Base-by-base conservation (phyloP, 2,329 filamentous ascomycete genomes). In the Alternaria sp. region DNA sequence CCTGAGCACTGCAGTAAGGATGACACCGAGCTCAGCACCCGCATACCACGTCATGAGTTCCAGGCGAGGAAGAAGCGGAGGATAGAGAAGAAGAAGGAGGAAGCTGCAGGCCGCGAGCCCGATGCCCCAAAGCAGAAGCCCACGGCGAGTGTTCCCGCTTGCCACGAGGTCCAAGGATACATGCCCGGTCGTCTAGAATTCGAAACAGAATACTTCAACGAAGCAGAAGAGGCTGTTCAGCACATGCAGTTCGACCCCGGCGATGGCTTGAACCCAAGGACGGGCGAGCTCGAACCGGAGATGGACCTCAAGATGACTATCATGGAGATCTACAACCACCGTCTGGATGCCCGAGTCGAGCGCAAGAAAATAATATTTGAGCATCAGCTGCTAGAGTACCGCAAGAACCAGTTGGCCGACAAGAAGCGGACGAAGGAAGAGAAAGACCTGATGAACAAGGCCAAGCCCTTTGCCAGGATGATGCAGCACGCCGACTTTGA, bases 141-240 rank as follows among this genome's bases (percentile, higher is more conserved):
- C 0, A 98, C 95, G 0, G 94, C 94, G 9, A 97, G 92, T 83
- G 93, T 97, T 3, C 96, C 96, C 0, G 91, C 93, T 32, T 99
- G 96, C 79, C 96, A 99, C 83, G 96, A 99, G 81, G 96, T 99
- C 40, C 93, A 97, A 80, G 96, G 96, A 4, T 99, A 97, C 79
- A 99, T 99, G 96, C 96, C 96, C 4, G 96, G 96, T 47, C 93
- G 96, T 44, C 82, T 99, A 68, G 96, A 99, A 76, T 99, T 99
- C 68, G 96, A 99, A 84, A 97, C 93, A 0, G 96, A 99, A 74
- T 96, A 97, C 77, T 92, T 95, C 75, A 99, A 99, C 74, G 96
- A 99, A 74, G 96, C 96, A 1, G 96, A 99, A 82, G 96, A 98
- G 81, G 95, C 95, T 0, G 96, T 99, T 3, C 96, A 99, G 79